Evolutionary conservation across 1,284 basidiomycete species (phyloP).

Genomic region (Pascua sp.): DNA sequence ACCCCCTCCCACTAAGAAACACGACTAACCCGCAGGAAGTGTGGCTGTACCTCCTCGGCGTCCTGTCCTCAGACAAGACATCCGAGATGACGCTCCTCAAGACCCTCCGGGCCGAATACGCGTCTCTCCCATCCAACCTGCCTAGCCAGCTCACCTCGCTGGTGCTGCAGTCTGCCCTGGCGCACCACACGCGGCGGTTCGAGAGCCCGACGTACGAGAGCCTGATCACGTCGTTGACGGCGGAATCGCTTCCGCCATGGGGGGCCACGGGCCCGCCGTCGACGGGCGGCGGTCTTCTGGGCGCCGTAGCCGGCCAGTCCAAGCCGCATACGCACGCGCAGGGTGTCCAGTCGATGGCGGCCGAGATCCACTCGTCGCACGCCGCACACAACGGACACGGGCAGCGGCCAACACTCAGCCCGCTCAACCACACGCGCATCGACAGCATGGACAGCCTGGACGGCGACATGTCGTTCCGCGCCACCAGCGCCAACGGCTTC

Average conservation of each 20-base stretch:
- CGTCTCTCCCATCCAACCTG: conserved; percentile 26
- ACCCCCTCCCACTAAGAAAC: no score
- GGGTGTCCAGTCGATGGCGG: background rate
- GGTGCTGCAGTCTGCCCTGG: conserved; percentile 36
- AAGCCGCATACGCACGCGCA: no score
- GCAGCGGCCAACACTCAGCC: background rate
- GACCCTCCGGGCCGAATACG: conserved; percentile 31
- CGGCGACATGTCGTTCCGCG: conserved; percentile 7
- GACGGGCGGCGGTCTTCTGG: background rate
- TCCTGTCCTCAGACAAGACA: conserved; percentile 44
- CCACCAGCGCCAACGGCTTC: conserved; percentile 9
- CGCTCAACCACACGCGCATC: background rate
- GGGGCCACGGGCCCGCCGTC: background rate
- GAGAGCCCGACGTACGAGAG: conserved; percentile 44
- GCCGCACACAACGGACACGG: no score
- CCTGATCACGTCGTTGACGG: conserved; percentile 42
- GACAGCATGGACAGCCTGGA: background rate
- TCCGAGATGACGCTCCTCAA: conserved; percentile 42
- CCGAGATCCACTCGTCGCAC: background rate
- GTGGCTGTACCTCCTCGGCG: conserved; percentile 49
- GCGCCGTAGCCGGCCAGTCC: no score
- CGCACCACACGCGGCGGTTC: conserved; percentile 45
- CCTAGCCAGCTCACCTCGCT: conserved; percentile 32
- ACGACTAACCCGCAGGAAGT: conserved; percentile 34
- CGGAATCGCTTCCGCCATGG: conserved; percentile 18